phyloP scores from a whole-genome alignment of 2,329 filamentous ascomycete genomes.

The Fusarium nygamai region DNA sequence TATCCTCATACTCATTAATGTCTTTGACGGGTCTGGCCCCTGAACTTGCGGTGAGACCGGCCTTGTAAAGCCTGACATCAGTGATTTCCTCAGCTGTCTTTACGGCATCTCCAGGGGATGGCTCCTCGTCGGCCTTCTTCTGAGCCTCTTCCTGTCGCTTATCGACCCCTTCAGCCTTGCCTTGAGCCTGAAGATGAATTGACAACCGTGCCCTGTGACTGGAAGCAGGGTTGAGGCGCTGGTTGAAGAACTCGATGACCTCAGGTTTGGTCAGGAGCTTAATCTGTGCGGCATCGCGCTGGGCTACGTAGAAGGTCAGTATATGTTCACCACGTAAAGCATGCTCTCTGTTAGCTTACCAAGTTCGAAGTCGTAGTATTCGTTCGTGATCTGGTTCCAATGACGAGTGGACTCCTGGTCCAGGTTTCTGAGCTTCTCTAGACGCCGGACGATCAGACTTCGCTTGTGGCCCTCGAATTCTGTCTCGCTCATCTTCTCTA shows the following conservation, averaged over 20 bases:
- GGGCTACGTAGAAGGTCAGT: slow-evolving; percentile 58
- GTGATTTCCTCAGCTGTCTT: slow-evolving; percentile 68
- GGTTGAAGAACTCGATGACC: slow-evolving; percentile 80
- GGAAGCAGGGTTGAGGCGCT: slow-evolving; percentile 80
- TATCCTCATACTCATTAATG: slow-evolving; percentile 85
- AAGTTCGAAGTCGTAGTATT: slow-evolving; percentile 90
- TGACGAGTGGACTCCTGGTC: slow-evolving; percentile 83
- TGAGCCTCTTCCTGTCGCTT: slow-evolving; percentile 58
- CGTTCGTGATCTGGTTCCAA: slow-evolving; percentile 85
- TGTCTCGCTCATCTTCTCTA: slow-evolving; percentile 80
- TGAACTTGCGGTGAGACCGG: slow-evolving; percentile 74
- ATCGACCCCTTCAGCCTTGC: slow-evolving; percentile 57
- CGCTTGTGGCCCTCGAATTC: slow-evolving; percentile 93
- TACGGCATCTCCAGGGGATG: slow-evolving; percentile 49
- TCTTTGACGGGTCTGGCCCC: slow-evolving; percentile 79
- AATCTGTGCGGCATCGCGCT: slow-evolving; percentile 80
- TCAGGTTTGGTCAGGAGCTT: slow-evolving; percentile 80
- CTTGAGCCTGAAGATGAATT: slow-evolving; percentile 83
- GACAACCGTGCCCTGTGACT: slow-evolving; percentile 81
- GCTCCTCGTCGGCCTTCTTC: slow-evolving; percentile 48
- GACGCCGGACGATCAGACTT: slow-evolving; percentile 84
- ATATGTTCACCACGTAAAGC: background rate
- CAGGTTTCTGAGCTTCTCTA: slow-evolving; percentile 94
- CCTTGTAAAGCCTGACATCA: slow-evolving; percentile 84
- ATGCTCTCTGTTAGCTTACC: slow-evolving; percentile 62